These are phyloP conservation scores for Aurantiochytrium sp. DNA, from an alignment of 108 stramenopile genomes.

Conservation along the genomic window DNA sequence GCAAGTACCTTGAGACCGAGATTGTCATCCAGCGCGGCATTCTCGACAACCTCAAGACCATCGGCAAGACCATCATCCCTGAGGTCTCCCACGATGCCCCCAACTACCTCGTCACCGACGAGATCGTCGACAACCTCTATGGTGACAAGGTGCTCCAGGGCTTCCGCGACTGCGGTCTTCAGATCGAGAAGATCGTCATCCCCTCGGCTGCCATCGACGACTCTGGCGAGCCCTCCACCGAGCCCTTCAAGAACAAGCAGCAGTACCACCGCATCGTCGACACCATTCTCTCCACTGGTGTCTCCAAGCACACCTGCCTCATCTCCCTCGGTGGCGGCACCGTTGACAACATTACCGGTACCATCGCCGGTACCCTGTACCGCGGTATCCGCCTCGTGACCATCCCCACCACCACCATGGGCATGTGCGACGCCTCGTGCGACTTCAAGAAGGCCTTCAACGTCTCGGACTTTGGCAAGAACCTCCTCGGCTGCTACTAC, in stretches of 20 bases:
- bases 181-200: slow-evolving; percentile 26
- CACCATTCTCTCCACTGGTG: slow-evolving; percentile 12
- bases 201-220: slow-evolving; percentile 30
- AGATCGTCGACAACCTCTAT: slow-evolving; percentile 25
- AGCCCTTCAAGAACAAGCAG: slow-evolving; percentile 30
- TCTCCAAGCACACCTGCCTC: slow-evolving; percentile 35
- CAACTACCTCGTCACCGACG: slow-evolving; percentile 38
- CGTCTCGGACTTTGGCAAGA: slow-evolving; percentile 31
- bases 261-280: slow-evolving; percentile 1
- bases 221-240: slow-evolving; percentile 30
- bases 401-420: slow-evolving; percentile 36
- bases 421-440: slow-evolving; percentile 36
- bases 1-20: slow-evolving; percentile 27
- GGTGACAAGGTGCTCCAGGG: slow-evolving; percentile 33
- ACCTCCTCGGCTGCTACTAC: slow-evolving; percentile 38
- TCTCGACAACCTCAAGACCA: slow-evolving; percentile 20
- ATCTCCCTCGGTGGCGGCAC: slow-evolving; percentile 39
- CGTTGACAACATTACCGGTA: slow-evolving; percentile 31
- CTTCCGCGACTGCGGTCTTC: slow-evolving; percentile 28
- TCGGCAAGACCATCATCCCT: slow-evolving; percentile 20
- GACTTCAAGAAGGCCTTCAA: slow-evolving; percentile 44
- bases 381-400: slow-evolving; percentile 33
- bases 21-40: slow-evolving; percentile 35
- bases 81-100: slow-evolving; percentile 27
- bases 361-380: slow-evolving; percentile 30